Evolutionary conservation across 1,284 basidiomycete genomes (phyloP).

Genomic region (Puccinia coronata): DNA sequence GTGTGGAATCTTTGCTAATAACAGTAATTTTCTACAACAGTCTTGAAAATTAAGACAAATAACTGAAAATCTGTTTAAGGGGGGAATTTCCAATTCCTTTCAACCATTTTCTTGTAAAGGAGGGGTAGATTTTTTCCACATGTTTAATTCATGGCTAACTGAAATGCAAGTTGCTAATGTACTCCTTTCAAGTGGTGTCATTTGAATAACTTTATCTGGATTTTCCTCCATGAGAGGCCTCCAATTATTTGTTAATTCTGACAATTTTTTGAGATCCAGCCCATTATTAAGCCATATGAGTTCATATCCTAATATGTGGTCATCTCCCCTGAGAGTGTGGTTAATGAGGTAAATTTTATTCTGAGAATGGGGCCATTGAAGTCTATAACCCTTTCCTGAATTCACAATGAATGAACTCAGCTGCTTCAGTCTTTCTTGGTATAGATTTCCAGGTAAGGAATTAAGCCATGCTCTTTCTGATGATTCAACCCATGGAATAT

Average conservation of each 20-base stretch:
- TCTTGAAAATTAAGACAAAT: too few species aligned
- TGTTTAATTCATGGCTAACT: too few species aligned
- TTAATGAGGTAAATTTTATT: background rate
- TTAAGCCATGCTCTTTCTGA: slow-evolving; percentile 9
- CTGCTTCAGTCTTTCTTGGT: background rate
- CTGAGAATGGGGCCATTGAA: background rate
- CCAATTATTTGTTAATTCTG: background rate
- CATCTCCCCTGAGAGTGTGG: background rate
- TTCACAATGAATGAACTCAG: background rate
- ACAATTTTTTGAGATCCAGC: background rate
- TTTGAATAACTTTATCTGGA: background rate
- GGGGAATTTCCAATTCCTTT: too few species aligned
- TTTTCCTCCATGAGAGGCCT: background rate
- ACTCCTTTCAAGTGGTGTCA: background rate
- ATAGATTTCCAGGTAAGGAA: background rate
- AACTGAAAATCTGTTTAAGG: too few species aligned
- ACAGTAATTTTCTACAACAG: too few species aligned
- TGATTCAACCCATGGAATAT: slow-evolving; percentile 3
- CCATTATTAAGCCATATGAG: background rate
- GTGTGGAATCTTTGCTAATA: too few species aligned
- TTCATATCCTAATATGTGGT: background rate
- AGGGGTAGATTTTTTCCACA: too few species aligned
- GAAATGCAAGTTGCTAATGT: background rate
- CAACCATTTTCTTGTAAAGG: too few species aligned
- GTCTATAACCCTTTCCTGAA: background rate